Conservation (phyloP, 371 early-diverging fungal genomes). For the Mortierella polycephala region DNA sequence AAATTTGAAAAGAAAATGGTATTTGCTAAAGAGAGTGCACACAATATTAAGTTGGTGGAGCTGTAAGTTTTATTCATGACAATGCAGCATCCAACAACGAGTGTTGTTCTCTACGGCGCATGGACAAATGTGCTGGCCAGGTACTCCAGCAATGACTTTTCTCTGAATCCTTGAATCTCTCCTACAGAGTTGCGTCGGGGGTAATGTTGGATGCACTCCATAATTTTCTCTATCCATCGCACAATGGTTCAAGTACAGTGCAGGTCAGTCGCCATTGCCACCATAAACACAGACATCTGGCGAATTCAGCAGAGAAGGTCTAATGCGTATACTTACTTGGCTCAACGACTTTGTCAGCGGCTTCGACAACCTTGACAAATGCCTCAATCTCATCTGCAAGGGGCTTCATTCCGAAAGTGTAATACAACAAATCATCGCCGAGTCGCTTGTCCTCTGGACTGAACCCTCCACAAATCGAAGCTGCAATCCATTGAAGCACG, state of each 20-base stretch:
- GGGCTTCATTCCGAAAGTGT: conserved; percentile 45
- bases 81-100: not conserved
- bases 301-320: not conserved
- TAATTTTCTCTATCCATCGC: conserved; percentile 21
- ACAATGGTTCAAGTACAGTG: too few relatives aligned
- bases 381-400: conserved; percentile 33
- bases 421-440: conserved; percentile 32
- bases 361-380: conserved; percentile 27
- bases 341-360: conserved; percentile 15
- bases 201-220: conserved; percentile 37
- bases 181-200: conserved; percentile 43
- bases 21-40: too few relatives aligned
- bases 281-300: too few relatives aligned
- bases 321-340: conserved; percentile 23
- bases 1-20: too few relatives aligned
- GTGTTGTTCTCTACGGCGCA: conserved; percentile 6
- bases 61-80: too few relatives aligned
- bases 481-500: conserved; percentile 64
- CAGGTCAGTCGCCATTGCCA: not conserved
- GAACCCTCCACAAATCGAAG: conserved; percentile 30
- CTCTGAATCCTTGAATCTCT: conserved; percentile 36
- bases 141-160: conserved; percentile 44
- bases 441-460: conserved; percentile 4
- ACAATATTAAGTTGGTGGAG: too few relatives aligned
- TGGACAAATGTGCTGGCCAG: conserved; percentile 28